Percentiles rank a stretch among this genome's conserved stretches.
Evolutionary conservation across 257 asterid genomes (phyloP).

Genomic region (Ocimum tenuiflorum): DNA sequence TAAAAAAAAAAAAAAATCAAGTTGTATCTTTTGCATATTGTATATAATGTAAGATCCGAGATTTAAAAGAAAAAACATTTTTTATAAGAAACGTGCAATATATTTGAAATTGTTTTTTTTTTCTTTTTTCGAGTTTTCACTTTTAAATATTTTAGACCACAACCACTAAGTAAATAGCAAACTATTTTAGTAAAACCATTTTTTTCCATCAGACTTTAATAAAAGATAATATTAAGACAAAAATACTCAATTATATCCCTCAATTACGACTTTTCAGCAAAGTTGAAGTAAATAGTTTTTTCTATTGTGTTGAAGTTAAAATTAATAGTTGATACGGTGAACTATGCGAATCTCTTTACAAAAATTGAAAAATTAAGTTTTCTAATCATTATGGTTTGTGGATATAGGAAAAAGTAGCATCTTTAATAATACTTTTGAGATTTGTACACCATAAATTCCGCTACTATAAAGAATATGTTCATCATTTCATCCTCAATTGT

Average conservation of each 20-base stretch:
- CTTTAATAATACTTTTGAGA: neutral
- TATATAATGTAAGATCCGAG: too few relatives aligned
- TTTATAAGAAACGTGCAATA: too few relatives aligned
- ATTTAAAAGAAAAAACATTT: too few relatives aligned
- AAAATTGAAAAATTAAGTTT: neutral
- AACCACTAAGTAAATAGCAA: too few relatives aligned
- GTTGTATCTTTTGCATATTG: too few relatives aligned
- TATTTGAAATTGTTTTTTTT: too few relatives aligned
- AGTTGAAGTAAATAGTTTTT: neutral
- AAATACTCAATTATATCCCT: neutral
- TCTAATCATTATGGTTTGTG: neutral
- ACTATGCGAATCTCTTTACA: neutral
- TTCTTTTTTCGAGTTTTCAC: too few relatives aligned
- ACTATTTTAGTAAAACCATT: too few relatives aligned
- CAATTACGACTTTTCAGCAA: neutral
- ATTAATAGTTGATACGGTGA: neutral
- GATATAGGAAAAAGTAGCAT: neutral
- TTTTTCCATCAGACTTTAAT: neutral
- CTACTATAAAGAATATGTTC: neutral
- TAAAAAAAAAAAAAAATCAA: too few relatives aligned
- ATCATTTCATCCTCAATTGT: constrained; percentile 6
- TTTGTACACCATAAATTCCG: constrained; percentile 15
- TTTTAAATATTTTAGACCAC: too few relatives aligned
- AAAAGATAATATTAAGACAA: neutral
- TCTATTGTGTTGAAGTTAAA: too few relatives aligned